A percentile compares a stretch with the other conserved stretches of the same genome.
Evolutionary conservation across 345 rosid genomes (phyloP).

Genomic region (Eucalyptus caleyi): DNA sequence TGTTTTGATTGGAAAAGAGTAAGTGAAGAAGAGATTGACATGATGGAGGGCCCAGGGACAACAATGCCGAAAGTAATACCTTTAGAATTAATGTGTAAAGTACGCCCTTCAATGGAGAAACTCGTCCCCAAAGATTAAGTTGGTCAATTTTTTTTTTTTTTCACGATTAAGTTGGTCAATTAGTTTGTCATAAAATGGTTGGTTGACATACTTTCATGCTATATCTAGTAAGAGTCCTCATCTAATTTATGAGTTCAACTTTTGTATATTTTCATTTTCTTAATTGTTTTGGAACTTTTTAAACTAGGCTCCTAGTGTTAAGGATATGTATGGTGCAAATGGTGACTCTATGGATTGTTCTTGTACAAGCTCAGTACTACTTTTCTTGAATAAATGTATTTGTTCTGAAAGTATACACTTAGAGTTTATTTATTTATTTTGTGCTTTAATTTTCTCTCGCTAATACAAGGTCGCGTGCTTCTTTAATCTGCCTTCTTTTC

Average conservation of each 20-base stretch:
- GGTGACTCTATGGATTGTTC: neutral
- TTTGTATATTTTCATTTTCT: no score
- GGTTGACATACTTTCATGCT: neutral
- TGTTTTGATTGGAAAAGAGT: slow-evolving; percentile 42
- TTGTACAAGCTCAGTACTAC: neutral
- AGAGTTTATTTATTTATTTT: neutral
- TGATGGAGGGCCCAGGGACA: slow-evolving; percentile 17
- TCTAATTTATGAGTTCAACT: neutral
- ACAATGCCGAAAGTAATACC: slow-evolving; percentile 30
- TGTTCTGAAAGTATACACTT: neutral
- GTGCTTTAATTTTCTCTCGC: neutral
- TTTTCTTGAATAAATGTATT: neutral
- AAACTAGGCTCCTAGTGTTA: neutral
- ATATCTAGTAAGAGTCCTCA: neutral
- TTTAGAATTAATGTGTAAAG: slow-evolving; percentile 22
- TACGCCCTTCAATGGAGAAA: slow-evolving; percentile 4
- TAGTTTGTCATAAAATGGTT: neutral
- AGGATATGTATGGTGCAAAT: neutral
- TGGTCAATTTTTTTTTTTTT: neutral
- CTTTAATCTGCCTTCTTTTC: neutral
- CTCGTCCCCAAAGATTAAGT: neutral
- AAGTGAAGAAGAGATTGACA: slow-evolving; percentile 10
- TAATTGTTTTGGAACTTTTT: neutral
- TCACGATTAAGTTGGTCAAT: neutral
- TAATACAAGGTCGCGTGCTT: neutral